A percentile compares a stretch with the other conserved stretches of the same genome.
These are phyloP conservation scores for Manihot esculenta DNA, from an alignment of 441 rosid species.

Conservation along the genomic window DNA sequence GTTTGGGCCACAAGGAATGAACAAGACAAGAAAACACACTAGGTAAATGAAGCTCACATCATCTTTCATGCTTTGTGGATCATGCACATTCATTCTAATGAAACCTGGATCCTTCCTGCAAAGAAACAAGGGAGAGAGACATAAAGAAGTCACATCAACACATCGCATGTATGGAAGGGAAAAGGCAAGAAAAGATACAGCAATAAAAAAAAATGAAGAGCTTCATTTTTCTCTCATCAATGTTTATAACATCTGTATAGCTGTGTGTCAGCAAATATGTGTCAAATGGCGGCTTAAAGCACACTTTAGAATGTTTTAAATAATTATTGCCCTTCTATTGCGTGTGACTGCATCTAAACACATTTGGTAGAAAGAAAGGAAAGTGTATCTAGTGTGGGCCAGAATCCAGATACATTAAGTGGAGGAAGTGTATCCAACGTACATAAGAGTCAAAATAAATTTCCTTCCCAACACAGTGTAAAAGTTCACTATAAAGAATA, in stretches of 20 bases:
- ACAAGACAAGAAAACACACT: background rate
- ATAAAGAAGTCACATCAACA: background rate
- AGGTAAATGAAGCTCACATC: conserved; percentile 55
- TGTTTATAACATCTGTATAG: background rate
- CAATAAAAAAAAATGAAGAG: background rate
- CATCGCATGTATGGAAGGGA: background rate
- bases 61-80: conserved; percentile 80
- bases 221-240: background rate
- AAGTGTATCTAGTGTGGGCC: no score
- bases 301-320: background rate
- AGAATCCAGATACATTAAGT: no score
- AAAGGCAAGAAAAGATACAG: background rate
- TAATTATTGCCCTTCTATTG: background rate
- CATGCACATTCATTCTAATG: conserved; percentile 76
- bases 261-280: background rate
- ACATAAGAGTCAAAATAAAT: no score
- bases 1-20: background rate
- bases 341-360: no score
- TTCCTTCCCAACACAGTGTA: no score
- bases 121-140: conserved; percentile 17
- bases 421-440: no score
- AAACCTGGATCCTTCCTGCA: conserved; percentile 96
- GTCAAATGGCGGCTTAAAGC: background rate
- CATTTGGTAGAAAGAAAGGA: no score
- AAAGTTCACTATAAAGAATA: conserved; percentile 26